Base-by-base conservation (phyloP, 2,329 filamentous ascomycete genomes). In the Ophiosphaerella narmari region DNA sequence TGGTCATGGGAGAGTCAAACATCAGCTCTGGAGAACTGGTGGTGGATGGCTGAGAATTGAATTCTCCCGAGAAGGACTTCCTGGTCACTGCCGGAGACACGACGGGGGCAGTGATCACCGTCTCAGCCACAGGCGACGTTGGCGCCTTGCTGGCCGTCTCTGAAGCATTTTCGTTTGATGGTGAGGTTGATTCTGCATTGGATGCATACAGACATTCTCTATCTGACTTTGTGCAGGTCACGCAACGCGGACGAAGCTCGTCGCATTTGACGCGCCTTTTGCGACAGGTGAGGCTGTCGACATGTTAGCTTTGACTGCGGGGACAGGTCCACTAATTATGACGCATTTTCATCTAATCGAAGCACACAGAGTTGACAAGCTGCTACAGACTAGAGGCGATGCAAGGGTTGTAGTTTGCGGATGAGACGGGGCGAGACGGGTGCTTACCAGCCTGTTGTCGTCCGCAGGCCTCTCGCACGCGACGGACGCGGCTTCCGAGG, bases 241-340 rank as follows among this genome's bases (percentile, higher is more conserved):
- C 71, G 55, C 77, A 79, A 29, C 70, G 62, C 12, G 76, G 77
- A 53, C 73, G 75, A 32, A 67, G 67, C 65, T 81, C 78, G 54
- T 80, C 78, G 59, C 79, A 81, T 66, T 81, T 82, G 60, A 80
- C 78, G 52, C 80, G 75, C 48, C 79, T 68, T 50, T 72, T 72
- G 41, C 77, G 74, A 57, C 77, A 80, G 12, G 75, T 77, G 38
- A 76, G 63, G 54, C 74, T 77, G 46, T 29, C 9, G 29, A 6
- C 16, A 21, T 23, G 18, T 38, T 38, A 18, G 7, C n/a, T 21
- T 21, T 21, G 18, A 4, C 18, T 21, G 11, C 26, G 11, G 11
- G 11, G 26, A 8, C 26, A 29, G 26, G 7, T 29, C 26, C 26
- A n/a, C 16, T 16, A 21, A 21, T 21, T 21, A 38, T 39, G 23